Percentiles rank a stretch among this genome's conserved stretches.
Evolutionary conservation across 2,329 filamentous ascomycete species (phyloP).

Genomic region (Fusarium sublunatum): DNA sequence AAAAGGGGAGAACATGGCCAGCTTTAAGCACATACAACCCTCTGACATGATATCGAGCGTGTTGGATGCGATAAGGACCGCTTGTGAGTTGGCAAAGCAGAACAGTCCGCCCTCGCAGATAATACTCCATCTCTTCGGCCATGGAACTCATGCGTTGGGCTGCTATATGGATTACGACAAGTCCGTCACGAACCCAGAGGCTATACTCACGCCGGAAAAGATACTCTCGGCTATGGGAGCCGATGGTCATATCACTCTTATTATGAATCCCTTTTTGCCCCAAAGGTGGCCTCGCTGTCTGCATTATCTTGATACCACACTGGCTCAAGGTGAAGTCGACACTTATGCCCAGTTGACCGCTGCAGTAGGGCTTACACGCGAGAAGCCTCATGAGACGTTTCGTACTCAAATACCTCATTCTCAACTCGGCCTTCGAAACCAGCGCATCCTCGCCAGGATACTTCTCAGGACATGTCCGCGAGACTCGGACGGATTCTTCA

Average conservation of each 20-base stretch:
- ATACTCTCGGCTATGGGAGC: background rate
- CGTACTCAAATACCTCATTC: background rate
- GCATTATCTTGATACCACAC: background rate
- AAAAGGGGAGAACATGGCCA: background rate
- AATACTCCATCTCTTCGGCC: constrained; percentile 4
- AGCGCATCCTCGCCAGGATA: background rate
- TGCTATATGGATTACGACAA: constrained; percentile 6
- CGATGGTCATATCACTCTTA: background rate
- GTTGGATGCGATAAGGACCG: background rate
- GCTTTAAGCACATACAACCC: background rate
- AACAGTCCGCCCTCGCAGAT: background rate
- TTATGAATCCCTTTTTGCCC: background rate
- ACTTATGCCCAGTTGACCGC: background rate
- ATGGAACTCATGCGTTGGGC: constrained; percentile 3
- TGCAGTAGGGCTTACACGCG: background rate
- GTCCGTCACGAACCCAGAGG: background rate
- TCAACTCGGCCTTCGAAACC: background rate
- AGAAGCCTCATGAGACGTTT: background rate
- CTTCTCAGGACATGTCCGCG: background rate
- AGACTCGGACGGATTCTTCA: background rate
- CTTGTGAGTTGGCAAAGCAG: background rate
- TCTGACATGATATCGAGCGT: background rate
- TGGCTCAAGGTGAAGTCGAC: background rate
- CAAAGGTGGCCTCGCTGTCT: background rate
- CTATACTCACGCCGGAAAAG: background rate